phyloP scores from a whole-genome alignment of 768 basidiomycete species.

The Calvatia gigantea region DNA sequence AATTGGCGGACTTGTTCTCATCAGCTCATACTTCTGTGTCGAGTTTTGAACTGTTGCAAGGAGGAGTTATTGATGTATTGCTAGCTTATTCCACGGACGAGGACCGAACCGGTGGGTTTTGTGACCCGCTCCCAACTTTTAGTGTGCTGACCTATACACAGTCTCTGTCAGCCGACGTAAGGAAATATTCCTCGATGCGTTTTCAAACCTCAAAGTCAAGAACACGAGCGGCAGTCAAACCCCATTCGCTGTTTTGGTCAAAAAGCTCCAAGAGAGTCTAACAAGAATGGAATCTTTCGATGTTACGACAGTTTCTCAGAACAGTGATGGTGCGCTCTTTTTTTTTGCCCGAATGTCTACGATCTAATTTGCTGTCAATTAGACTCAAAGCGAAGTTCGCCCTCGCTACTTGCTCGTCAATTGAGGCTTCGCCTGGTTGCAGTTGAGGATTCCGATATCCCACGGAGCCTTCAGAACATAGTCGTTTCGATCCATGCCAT shows the following conservation, averaged over 20 bases:
- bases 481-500: constrained; percentile 98
- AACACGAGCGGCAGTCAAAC: constrained; percentile 42
- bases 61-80: constrained; percentile 86
- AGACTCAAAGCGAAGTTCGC: constrained; percentile 91
- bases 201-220: constrained; percentile 54
- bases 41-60: constrained; percentile 93
- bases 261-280: constrained; percentile 93
- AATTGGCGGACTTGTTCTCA: constrained; percentile 79
- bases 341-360: constrained; percentile 1
- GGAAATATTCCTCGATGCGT: constrained; percentile 76
- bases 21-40: constrained; percentile 78
- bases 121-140: constrained; percentile 10
- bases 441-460: constrained; percentile 84
- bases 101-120: constrained; percentile 48
- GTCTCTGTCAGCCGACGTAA: constrained; percentile 66
- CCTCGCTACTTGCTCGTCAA: constrained; percentile 89
- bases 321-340: constrained; percentile 62
- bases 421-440: constrained; percentile 88
- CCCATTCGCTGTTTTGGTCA: constrained; percentile 77
- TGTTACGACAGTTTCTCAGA: constrained; percentile 84
- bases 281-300: constrained; percentile 96
- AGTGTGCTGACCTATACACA: constrained; percentile 24
- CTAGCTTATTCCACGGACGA: constrained; percentile 77
- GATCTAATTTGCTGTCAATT: constrained; percentile 2
- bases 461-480: constrained; percentile 82